Evolutionary conservation across 441 rosid species (phyloP), one percentile per base, ranked within the genome.

Genomic region (Bruguiera hainesii): DNA sequence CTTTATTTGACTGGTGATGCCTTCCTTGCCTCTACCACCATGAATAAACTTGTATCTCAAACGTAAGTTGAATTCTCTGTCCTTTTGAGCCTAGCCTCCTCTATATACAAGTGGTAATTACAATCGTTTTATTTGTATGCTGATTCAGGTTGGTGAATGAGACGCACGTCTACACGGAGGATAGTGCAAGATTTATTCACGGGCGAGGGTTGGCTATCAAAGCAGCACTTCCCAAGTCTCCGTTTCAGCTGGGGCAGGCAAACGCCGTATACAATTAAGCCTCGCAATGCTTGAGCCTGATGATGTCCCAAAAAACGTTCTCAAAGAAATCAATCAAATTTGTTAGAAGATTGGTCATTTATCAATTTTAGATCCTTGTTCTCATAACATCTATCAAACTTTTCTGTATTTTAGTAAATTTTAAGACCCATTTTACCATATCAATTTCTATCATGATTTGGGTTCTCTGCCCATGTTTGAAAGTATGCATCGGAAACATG

Each of bases 151-250:
- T 93, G 66, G 67, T 80, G 82, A 93, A 82, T 67, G 98, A 93
- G 76, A 89, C 95, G 1, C 96, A 88, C 75, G 89, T 93, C 66
- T 93, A 91, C 80, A 93, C 95, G 0, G 98, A 91, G 76, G 96
- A 88, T 33, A 79, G 83, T 37, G 96, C 98, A 7, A 87, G 93
- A 75, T 93, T 91, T 71, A 85, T 93, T 72, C 96, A 89, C 66
- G 98, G 98, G 59, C 95, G 88, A 70, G 97, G 97, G 6, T 67
- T 89, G 73, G 96, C 85, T 31, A 80, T 76, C 81, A 85, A 67
- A 71, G 75, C 63, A 75, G 81, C 78, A 79, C 68, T 58, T 56
- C 56, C 67, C 56, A 46, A 28, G 10, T 58, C 21, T 10, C 18
- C 60, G 37, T 48, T 7, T 30, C 21, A 16, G 10, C 37, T 33